Evolutionary conservation across 192 early-diverging fungal genomes (phyloP), one percentile per base, ranked within the genome.

Genomic region (Backusella parvicylindrica): DNA sequence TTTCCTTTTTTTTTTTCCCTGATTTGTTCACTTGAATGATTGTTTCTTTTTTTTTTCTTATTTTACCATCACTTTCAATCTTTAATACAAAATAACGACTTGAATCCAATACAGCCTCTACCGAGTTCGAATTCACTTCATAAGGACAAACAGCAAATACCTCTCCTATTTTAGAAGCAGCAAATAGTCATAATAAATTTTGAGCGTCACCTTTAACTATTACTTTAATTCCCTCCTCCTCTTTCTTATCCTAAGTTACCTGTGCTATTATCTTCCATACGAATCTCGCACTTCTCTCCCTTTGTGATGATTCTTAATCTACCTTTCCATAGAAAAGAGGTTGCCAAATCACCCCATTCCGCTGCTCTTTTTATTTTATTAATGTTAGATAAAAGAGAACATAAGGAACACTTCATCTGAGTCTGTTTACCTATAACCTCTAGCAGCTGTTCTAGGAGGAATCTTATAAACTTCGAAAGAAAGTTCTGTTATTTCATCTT

Each of bases 11-110:
- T 16, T 30, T 47, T n/a, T n/a, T n/a, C n/a, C n/a, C n/a, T n/a
- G n/a, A n/a, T n/a, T n/a, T n/a, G n/a, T n/a, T n/a, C n/a, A n/a
- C n/a, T n/a, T n/a, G n/a, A n/a, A n/a, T n/a, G n/a, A n/a, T n/a
- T 7, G 7, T 6, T 8, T 56, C n/a, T 56, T 73, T 13, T 26
- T 30, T 64, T 43, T 11, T 43, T 1, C 49, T 13, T 43, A 56
- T 12, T 33, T 72, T 72, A 77, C 87, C 94, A 83, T 85, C 86
- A 81, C 83, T 84, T 84, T 81, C 92, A 8, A 97, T 88, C 53
- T 84, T 90, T 37, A 97, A 75, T 7, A 95, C 94, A 92, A 97
- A 97, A 79, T 95, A 97, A 8, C 95, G 88, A 60, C 86, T 89
- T 28, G 93, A 95, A 78, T 97, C 95, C 7, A 86, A 78, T 9